Conservation (phyloP, 129 eudicot genomes). For the Smallanthus sonchifolius region DNA sequence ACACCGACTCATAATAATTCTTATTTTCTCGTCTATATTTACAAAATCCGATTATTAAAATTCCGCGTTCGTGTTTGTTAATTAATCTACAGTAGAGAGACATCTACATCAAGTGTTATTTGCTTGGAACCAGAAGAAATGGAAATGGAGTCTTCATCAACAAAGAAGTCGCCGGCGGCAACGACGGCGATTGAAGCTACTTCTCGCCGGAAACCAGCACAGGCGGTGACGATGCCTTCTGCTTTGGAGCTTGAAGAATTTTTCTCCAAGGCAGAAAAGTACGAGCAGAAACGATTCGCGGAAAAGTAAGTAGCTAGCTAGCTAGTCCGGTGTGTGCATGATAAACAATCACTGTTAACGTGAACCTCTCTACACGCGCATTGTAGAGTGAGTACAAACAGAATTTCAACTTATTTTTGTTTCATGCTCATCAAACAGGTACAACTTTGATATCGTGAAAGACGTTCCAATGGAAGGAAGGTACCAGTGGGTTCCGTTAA, state of each 20-base stretch:
- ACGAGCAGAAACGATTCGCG: constrained; percentile 53
- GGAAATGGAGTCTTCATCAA: constrained; percentile 30
- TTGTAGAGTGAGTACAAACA: not conserved
- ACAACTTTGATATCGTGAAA: constrained; percentile 74
- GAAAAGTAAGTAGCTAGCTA: constrained; percentile 51
- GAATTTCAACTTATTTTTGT: not conserved
- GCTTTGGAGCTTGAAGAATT: constrained; percentile 70
- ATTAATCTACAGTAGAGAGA: constrained; percentile 38
- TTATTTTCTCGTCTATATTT: not conserved
- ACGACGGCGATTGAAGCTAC: constrained; percentile 13
- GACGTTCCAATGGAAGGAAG: constrained; percentile 76
- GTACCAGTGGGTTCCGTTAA: constrained; percentile 70
- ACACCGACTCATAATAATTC: not conserved
- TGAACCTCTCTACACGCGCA: not conserved
- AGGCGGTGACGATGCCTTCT: constrained; percentile 39
- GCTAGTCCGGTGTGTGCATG: not conserved
- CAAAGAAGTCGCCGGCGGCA: not conserved
- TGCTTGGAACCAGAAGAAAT: constrained; percentile 42
- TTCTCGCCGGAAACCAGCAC: constrained; percentile 20
- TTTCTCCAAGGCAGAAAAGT: constrained; percentile 59
- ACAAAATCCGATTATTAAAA: not conserved
- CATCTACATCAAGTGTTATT: constrained; percentile 36
- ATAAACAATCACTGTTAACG: not conserved
- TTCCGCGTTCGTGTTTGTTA: not conserved
- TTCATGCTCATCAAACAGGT: constrained; percentile 36